Evolutionary conservation across 1,139 yeast genomes (phyloP), one percentile per base, ranked within the genome.

Genomic region (Hansenula sp.): DNA sequence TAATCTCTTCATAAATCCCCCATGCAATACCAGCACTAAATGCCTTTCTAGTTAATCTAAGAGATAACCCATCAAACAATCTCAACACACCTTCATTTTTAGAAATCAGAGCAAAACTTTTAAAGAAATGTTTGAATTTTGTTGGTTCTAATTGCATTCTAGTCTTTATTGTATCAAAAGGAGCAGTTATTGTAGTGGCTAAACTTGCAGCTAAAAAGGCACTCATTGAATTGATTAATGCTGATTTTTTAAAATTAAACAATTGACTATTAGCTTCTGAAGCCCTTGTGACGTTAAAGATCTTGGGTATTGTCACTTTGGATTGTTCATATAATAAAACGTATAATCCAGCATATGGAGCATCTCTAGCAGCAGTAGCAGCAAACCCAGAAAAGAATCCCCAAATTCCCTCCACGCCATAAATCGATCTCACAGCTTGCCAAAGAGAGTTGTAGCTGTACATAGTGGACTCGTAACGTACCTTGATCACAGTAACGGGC

Each of bases 401-500:
- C 18, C 64, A 60, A 1, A 79, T 19, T 2, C 86, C 79, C 43
- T 75, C 73, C 2, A 60, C 58, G 13, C 52, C 43, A 44, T 74
- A 79, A 4, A 89, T 84, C 12, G 79, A 77, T 32, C 58, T 64
- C 2, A 77, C 60, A 0, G 96, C 94, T 36, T 78, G 82, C 25
- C 61, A 52, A 55, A 92, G 60, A 13, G 95, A 79, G 33, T 67
- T 71, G 61, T 89, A 89, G 37, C 75, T 65, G 63, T 86, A 90
- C 43, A 82, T 52, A 40, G 83, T 83, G 7, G 89, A 81, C 62
- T 92, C 97, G 55, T 76, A 89, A 34, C 97, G 71, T 11, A 95
- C 94, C 57, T 92, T 92, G 36, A 92, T 65, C n/a, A 92, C 80
- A 0, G 98, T 92, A n/a, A 92, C 77, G 0, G 98, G 98, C 98